Base-by-base conservation (phyloP, 2,329 filamentous ascomycete genomes). In the Exserohilum turcica region DNA sequence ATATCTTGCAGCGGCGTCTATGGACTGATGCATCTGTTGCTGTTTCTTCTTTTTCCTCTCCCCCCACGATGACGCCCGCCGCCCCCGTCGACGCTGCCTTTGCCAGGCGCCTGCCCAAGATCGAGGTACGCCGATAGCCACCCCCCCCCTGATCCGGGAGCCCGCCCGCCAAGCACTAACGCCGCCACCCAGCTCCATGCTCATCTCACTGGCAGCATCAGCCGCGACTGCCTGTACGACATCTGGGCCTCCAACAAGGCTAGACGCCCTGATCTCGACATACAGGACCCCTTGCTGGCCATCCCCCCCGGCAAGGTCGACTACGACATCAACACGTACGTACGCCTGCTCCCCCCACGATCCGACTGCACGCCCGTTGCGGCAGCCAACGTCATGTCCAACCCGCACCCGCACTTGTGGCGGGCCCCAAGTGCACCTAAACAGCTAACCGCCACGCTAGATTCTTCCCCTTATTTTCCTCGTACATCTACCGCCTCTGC, bases 121-220 rank as follows among this genome's bases (percentile, higher is more conserved):
- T 76, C 43, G 77, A 79, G 71, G 71, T 74, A 72, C 47, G 43
- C 32, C 44, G 36, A 63, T 61, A 56, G 38, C 64, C n/a, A n/a
- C 54, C 60, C n/a, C 62, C 55, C 60, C 61, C 54, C 51, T 52
- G 43, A 47, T 53, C 43, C 32, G 24, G 43, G 32, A 61, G 64
- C 64, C 48, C 42, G 40, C 38, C 48, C 55, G 48, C 56, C 54
- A 48, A 52, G 45, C 33, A 64, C 69, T 67, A 65, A 66, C 52
- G 44, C 51, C 47, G 36, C 60, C 37, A 64, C 57, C 62, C 63
- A 92, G 87, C 82, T 93, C 47, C 90, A 94, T 66, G 90, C 90
- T 57, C 90, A 94, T 74, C 80, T 94, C 38, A 90, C 86, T 35
- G 90, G 90, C 47, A 91, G 88, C 72, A 90, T 94, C 71, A 88